phyloP scores from a whole-genome alignment of 371 early-diverging fungal genomes.

The Lichtheimia corymbifera region DNA sequence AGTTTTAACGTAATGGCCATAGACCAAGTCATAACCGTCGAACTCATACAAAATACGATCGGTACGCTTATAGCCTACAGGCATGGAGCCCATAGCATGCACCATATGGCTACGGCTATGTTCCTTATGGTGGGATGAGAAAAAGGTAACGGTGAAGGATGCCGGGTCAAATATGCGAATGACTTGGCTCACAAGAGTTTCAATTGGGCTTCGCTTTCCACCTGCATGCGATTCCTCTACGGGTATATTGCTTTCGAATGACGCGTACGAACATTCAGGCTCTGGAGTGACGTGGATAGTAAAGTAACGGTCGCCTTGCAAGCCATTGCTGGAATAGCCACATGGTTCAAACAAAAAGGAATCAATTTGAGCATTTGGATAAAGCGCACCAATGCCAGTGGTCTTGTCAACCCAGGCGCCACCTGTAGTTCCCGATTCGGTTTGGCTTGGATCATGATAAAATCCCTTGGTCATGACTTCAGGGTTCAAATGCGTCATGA shows the following conservation, averaged over 20 bases:
- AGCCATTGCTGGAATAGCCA: slow-evolving; percentile 92
- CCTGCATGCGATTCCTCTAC: slow-evolving; percentile 37
- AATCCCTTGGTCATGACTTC: slow-evolving; percentile 69
- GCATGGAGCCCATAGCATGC: slow-evolving; percentile 46
- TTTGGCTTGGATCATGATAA: slow-evolving; percentile 57
- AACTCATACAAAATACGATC: slow-evolving; percentile 84
- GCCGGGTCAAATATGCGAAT: slow-evolving; percentile 82
- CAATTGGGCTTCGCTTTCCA: slow-evolving; percentile 18
- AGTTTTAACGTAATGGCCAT: slow-evolving; percentile 57
- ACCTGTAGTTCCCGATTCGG: slow-evolving; percentile 54
- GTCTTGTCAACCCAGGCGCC: slow-evolving; percentile 67
- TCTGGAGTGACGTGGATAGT: slow-evolving; percentile 97
- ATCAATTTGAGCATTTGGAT: slow-evolving; percentile 78
- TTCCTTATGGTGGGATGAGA: slow-evolving; percentile 61
- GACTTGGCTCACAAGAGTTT: slow-evolving; percentile 72
- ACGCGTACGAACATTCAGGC: slow-evolving; percentile 93
- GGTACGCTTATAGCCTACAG: slow-evolving; percentile 57
- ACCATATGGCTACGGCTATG: slow-evolving; percentile 47
- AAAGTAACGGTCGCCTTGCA: slow-evolving; percentile 81
- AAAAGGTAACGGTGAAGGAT: slow-evolving; percentile 84
- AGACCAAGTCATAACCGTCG: slow-evolving; percentile 77
- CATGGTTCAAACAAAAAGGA: slow-evolving; percentile 92
- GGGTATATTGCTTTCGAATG: slow-evolving; percentile 94
- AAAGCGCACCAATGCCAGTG: slow-evolving; percentile 81
- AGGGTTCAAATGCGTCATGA: slow-evolving; percentile 91